Evolutionary conservation across 768 basidiomycete species (phyloP).

Genomic region (Amanita rimosa): DNA sequence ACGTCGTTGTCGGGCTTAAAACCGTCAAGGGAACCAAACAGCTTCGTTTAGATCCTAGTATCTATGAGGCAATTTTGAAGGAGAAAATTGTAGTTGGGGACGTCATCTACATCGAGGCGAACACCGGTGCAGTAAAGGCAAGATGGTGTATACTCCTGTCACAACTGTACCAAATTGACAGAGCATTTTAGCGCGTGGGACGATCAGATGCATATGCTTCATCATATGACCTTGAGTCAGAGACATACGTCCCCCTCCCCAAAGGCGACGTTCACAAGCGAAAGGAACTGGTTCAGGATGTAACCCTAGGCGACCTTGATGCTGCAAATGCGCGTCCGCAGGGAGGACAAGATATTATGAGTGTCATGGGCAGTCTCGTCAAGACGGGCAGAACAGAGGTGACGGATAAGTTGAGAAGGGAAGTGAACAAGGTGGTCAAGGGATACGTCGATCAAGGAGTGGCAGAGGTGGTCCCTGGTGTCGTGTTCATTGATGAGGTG

Average conservation of each 20-base stretch:
- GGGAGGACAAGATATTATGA: slow-evolving; percentile 98
- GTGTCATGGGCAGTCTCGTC: slow-evolving; percentile 86
- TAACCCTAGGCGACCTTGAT: slow-evolving; percentile 91
- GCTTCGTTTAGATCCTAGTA: slow-evolving; percentile 84
- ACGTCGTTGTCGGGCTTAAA: slow-evolving; percentile 93
- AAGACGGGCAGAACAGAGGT: slow-evolving; percentile 93
- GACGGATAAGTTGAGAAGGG: slow-evolving; percentile 88
- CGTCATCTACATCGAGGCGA: slow-evolving; percentile 90
- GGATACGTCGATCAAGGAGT: slow-evolving; percentile 97
- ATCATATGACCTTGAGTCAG: slow-evolving; percentile 95
- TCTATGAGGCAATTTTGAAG: slow-evolving; percentile 96
- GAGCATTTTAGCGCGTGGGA: slow-evolving; percentile 65
- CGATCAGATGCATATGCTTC: slow-evolving; percentile 96
- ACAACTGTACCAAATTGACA: background rate
- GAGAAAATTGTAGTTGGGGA: slow-evolving; percentile 96
- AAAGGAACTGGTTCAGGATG: slow-evolving; percentile 92
- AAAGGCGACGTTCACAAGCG: slow-evolving; percentile 96
- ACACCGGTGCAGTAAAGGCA: slow-evolving; percentile 93
- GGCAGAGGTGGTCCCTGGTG: slow-evolving; percentile 95
- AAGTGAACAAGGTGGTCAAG: slow-evolving; percentile 97
- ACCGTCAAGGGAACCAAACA: slow-evolving; percentile 92
- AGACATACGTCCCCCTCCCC: slow-evolving; percentile 95
- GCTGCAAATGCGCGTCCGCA: slow-evolving; percentile 94
- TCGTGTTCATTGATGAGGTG: slow-evolving; percentile 98
- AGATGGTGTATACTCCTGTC: slow-evolving; percentile 3